phyloP scores from a whole-genome alignment of 495 filamentous ascomycete genomes.

The Xylona heveae region DNA sequence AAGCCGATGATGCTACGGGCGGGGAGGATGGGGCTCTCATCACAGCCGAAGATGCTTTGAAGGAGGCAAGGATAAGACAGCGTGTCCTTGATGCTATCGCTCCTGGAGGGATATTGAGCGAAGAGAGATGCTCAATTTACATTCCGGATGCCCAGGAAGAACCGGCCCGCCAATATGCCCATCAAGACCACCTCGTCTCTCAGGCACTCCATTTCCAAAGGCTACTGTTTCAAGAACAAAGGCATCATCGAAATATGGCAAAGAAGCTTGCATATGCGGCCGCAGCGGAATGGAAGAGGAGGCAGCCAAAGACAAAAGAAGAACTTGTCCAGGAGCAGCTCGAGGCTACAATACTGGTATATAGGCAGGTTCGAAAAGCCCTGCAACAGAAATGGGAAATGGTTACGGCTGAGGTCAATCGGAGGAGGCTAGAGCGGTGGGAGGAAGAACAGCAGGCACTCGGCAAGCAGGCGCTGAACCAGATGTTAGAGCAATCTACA shows the following conservation, averaged over 20 bases:
- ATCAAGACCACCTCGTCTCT: slow-evolving; percentile 63
- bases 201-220: slow-evolving; percentile 65
- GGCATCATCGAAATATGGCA: slow-evolving; percentile 43
- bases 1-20: slow-evolving; percentile 20
- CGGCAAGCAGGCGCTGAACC: slow-evolving; percentile 63
- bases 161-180: slow-evolving; percentile 56
- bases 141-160: slow-evolving; percentile 54
- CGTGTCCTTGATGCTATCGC: slow-evolving; percentile 47
- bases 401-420: slow-evolving; percentile 52
- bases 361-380: slow-evolving; percentile 48
- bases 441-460: slow-evolving; percentile 66
- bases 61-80: slow-evolving; percentile 30
- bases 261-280: slow-evolving; percentile 34
- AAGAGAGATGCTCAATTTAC: slow-evolving; percentile 49
- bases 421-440: slow-evolving; percentile 49
- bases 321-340: slow-evolving; percentile 31
- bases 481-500: slow-evolving; percentile 54
- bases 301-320: slow-evolving; percentile 47
- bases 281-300: slow-evolving; percentile 33
- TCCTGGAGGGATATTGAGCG: slow-evolving; percentile 53
- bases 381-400: slow-evolving; percentile 61
- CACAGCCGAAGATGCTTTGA: slow-evolving; percentile 33
- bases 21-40: slow-evolving; percentile 20
- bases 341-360: slow-evolving; percentile 29
- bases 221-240: slow-evolving; percentile 54